Evolutionary conservation across 2,329 filamentous ascomycete genomes (phyloP).

Genomic region (Talaromyces sp.): DNA sequence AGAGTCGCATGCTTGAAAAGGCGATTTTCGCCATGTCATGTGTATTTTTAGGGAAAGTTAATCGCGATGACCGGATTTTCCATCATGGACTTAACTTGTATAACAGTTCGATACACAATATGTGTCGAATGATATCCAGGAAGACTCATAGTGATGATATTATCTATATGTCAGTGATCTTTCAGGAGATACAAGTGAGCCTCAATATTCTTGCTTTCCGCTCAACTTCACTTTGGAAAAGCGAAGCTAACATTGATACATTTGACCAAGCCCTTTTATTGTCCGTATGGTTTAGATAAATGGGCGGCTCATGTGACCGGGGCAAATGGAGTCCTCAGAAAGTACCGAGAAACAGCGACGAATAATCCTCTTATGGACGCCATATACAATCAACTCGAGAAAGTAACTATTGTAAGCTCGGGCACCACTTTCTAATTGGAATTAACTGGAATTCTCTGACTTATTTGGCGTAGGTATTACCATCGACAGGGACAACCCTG

Average conservation of each 20-base stretch:
- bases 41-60: slow-evolving; percentile 1
- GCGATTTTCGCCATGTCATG: slow-evolving; percentile 5
- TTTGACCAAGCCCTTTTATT: background rate
- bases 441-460: background rate
- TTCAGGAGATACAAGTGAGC: slow-evolving; percentile 6
- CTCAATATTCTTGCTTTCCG: background rate
- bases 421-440: background rate
- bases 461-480: background rate
- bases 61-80: background rate
- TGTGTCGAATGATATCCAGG: background rate
- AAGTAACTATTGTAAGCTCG: background rate
- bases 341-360: background rate
- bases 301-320: slow-evolving; percentile 3
- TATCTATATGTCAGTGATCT: slow-evolving; percentile 4
- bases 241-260: too few species aligned
- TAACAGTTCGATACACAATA: background rate
- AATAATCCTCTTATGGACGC: background rate
- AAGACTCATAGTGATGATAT: slow-evolving; percentile 6
- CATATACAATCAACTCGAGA: background rate
- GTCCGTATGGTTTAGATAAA: background rate
- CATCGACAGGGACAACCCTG: too few species aligned
- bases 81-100: slow-evolving; percentile 4
- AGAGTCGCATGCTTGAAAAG: slow-evolving; percentile 5
- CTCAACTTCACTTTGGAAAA: background rate
- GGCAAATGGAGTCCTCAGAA: background rate